phyloP scores from a whole-genome alignment of 345 rosid genomes.

The Eucalyptus coolabah region DNA sequence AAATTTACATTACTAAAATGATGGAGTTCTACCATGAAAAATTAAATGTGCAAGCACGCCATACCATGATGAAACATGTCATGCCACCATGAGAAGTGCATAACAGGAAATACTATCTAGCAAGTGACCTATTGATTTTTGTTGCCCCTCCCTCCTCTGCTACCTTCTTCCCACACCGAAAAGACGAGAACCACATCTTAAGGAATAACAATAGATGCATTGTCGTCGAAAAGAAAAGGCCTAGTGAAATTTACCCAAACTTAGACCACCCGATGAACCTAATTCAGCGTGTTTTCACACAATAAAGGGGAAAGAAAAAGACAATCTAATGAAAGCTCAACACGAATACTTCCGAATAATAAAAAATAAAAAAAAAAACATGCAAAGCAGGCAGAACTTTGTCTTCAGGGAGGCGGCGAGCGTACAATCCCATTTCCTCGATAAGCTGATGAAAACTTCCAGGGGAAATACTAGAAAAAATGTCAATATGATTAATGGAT shows the following conservation, averaged over 20 bases:
- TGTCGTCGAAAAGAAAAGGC: neutral
- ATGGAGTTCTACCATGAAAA: neutral
- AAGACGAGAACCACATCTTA: neutral
- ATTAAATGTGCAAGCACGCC: neutral
- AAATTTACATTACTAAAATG: neutral
- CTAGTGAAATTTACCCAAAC: neutral
- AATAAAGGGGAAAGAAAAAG: neutral
- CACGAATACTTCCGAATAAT: neutral
- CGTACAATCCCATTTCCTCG: neutral
- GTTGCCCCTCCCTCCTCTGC: neutral
- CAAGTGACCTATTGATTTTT: neutral
- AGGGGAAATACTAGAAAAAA: neutral
- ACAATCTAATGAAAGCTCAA: neutral
- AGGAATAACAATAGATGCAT: neutral
- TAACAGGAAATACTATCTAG: neutral
- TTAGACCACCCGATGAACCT: neutral
- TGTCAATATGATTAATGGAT: neutral
- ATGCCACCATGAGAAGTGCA: neutral
- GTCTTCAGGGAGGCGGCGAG: neutral
- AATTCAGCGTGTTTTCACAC: neutral
- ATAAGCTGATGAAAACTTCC: neutral
- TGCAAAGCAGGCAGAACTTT: neutral
- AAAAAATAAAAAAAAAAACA: neutral
- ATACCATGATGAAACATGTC: neutral
- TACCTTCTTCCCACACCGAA: neutral